Percentiles rank a stretch among this genome's conserved stretches.
Conservation (phyloP, 73 alveolate species). For the Breviolum minutum region DNA sequence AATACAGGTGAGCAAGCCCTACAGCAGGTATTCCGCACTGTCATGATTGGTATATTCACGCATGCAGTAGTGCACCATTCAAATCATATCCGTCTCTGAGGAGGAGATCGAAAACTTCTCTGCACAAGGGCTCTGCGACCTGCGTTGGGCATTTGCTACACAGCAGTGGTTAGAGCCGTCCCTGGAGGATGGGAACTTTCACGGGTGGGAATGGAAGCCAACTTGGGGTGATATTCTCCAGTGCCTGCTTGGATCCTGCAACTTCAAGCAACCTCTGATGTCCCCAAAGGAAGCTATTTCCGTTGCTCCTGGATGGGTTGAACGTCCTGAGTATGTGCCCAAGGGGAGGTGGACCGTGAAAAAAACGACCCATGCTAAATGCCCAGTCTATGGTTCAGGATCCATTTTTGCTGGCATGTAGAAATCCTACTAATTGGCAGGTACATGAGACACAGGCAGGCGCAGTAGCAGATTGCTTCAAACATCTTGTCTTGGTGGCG, state of each 20-base stretch:
- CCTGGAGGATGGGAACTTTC: not conserved
- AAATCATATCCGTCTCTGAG: not conserved
- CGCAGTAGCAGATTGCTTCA: slow-evolving; percentile 66
- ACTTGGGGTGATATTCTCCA: not conserved
- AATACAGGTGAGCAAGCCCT: not conserved
- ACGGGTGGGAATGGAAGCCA: not conserved
- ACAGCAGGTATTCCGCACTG: too few relatives aligned
- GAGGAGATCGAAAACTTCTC: slow-evolving; percentile 47
- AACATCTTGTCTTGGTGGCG: slow-evolving; percentile 61
- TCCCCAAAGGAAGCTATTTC: slow-evolving; percentile 18
- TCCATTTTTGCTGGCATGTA: not conserved
- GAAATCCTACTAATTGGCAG: not conserved
- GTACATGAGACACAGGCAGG: slow-evolving; percentile 62
- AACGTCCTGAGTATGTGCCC: slow-evolving; percentile 44
- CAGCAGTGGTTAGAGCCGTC: slow-evolving; percentile 16
- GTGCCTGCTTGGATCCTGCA: not conserved
- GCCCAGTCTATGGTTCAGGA: not conserved
- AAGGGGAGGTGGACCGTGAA: not conserved
- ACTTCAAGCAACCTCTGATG: too few relatives aligned
- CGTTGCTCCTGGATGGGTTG: slow-evolving; percentile 57
- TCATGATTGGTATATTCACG: not conserved
- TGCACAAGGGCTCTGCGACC: slow-evolving; percentile 48
- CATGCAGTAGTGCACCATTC: not conserved
- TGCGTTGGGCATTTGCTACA: slow-evolving; percentile 39
- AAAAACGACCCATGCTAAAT: not conserved